phyloP scores from a whole-genome alignment of 2,329 filamentous ascomycete genomes.

The Cladosporium sp. region DNA sequence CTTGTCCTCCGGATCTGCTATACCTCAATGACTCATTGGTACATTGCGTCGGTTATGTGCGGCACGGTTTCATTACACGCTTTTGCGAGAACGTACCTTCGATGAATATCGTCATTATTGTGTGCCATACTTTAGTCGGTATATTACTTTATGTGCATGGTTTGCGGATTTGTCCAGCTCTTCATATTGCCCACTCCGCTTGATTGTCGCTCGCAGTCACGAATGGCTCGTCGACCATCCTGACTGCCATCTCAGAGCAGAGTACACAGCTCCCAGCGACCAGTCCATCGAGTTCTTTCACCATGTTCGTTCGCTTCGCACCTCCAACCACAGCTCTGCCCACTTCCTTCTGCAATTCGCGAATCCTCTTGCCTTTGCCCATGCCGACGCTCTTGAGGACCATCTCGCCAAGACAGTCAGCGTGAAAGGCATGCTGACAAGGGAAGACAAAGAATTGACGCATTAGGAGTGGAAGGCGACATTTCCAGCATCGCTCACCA shows the following conservation, averaged over 20 bases:
- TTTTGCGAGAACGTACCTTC: too few relatives aligned
- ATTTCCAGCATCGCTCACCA: constrained; percentile 89
- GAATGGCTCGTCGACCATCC: constrained; percentile 90
- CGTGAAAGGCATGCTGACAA: constrained; percentile 96
- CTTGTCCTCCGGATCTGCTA: too few relatives aligned
- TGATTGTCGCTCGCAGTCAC: constrained; percentile 67
- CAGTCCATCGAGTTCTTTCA: constrained; percentile 84
- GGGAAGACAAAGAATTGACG: constrained; percentile 97
- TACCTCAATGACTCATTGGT: too few relatives aligned
- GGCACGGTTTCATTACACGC: too few relatives aligned
- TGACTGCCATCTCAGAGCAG: constrained; percentile 92
- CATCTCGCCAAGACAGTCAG: constrained; percentile 82
- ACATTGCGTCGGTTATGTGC: too few relatives aligned
- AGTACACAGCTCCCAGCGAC: constrained; percentile 88
- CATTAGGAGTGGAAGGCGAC: constrained; percentile 77
- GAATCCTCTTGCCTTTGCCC: constrained; percentile 72
- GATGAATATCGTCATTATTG: too few relatives aligned
- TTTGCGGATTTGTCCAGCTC: neutral
- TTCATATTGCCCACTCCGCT: constrained; percentile 67
- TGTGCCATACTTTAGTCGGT: neutral
- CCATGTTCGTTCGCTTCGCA: constrained; percentile 73
- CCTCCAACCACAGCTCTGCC: constrained; percentile 58
- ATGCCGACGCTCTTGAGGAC: constrained; percentile 78
- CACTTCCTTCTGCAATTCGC: constrained; percentile 79
- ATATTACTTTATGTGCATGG: neutral